These are phyloP conservation scores for Calycina herbarum DNA, from an alignment of 2,329 filamentous ascomycete species.

Conservation along the genomic window DNA sequence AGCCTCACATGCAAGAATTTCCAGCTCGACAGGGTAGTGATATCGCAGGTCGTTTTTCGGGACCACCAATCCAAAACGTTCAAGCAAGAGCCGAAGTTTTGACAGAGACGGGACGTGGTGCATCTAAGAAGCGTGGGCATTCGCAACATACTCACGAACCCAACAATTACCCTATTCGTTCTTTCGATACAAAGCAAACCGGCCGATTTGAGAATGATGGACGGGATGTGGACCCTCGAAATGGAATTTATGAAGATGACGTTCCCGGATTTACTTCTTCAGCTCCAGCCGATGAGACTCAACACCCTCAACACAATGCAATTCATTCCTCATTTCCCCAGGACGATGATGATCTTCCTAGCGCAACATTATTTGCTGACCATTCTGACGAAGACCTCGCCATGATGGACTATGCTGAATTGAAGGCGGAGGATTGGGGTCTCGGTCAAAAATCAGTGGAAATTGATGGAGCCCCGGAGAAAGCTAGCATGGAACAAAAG, in stretches of 20 bases:
- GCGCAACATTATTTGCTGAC: constrained; percentile 10
- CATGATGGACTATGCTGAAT: constrained; percentile 27
- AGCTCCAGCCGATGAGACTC: neutral
- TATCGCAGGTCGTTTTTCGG: constrained; percentile 10
- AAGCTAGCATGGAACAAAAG: constrained; percentile 16
- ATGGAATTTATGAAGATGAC: neutral
- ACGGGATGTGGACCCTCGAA: constrained; percentile 1
- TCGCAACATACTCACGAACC: neutral
- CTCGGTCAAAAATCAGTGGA: neutral
- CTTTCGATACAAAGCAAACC: neutral
- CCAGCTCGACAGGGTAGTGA: neutral
- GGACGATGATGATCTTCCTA: neutral
- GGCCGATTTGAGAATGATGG: neutral
- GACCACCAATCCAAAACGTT: neutral
- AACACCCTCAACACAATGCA: neutral
- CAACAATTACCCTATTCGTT: neutral
- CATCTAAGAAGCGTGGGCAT: constrained; percentile 13
- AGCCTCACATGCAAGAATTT: neutral
- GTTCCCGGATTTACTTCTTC: neutral
- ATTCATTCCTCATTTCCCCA: neutral
- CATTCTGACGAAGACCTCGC: constrained; percentile 26
- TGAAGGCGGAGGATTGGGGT: constrained; percentile 26
- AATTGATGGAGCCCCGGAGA: neutral
- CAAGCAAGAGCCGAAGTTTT: neutral
- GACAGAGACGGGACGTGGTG: neutral